Conservation (phyloP, 2,329 filamentous ascomycete genomes). For the Ceratocystis eucalypticola region DNA sequence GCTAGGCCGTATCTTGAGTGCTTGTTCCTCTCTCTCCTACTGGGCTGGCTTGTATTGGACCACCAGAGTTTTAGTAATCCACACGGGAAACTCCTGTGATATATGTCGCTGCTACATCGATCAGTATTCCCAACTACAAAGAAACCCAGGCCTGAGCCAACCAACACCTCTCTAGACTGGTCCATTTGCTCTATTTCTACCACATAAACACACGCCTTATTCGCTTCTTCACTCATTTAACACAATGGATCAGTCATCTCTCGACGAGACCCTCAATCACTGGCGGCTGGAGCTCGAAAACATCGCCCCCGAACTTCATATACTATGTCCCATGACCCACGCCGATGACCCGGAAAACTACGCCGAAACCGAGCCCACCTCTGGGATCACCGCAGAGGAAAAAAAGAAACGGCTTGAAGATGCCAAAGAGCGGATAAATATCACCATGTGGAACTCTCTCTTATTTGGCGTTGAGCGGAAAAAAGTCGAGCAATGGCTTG, state of each 20-base stretch:
- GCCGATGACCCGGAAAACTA: slow-evolving; percentile 54
- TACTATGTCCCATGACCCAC: slow-evolving; percentile 53
- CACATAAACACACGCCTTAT: neutral
- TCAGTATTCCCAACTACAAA: neutral
- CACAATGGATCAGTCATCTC: slow-evolving; percentile 28
- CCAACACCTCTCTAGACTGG: neutral
- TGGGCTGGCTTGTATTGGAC: neutral
- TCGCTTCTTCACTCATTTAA: neutral
- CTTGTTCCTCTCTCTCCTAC: too few species aligned
- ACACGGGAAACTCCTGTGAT: neutral
- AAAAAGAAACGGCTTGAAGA: slow-evolving; percentile 42
- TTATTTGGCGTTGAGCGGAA: slow-evolving; percentile 54
- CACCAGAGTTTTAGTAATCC: neutral
- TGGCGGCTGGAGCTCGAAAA: slow-evolving; percentile 33
- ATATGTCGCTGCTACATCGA: neutral
- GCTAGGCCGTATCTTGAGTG: too few species aligned
- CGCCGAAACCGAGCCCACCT: slow-evolving; percentile 32
- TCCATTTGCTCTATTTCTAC: neutral
- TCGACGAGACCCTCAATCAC: slow-evolving; percentile 31
- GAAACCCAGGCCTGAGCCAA: neutral
- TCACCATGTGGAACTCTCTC: slow-evolving; percentile 53
- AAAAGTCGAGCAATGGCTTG: slow-evolving; percentile 44
- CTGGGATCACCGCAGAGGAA: slow-evolving; percentile 36
- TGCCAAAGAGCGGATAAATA: slow-evolving; percentile 42
- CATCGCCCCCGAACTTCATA: slow-evolving; percentile 41